These are phyloP conservation scores for Periconia sp. DNA, from an alignment of 2,329 filamentous ascomycete species.

Conservation along the genomic window DNA sequence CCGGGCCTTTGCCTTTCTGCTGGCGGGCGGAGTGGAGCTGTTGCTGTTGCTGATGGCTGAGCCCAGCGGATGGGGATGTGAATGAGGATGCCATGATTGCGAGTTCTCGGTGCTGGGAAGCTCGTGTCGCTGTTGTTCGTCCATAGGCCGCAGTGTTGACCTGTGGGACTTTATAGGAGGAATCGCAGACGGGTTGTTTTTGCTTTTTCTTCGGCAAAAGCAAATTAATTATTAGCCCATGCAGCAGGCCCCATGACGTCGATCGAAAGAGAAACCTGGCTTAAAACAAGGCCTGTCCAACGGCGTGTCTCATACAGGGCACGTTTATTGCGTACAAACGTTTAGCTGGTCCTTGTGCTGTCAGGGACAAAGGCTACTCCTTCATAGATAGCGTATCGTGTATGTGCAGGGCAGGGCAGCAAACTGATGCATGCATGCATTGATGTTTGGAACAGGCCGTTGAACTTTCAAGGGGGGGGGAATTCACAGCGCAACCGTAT, in stretches of 20 bases:
- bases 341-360: too few species aligned
- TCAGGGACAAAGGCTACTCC: too few species aligned
- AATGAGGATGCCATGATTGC: slow-evolving; percentile 32
- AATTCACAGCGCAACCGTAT: too few species aligned
- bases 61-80: slow-evolving; percentile 49
- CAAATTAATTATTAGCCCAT: background rate
- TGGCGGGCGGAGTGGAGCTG: slow-evolving; percentile 28
- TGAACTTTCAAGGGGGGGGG: too few species aligned
- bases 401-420: too few species aligned
- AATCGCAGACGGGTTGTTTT: background rate
- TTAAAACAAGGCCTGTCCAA: background rate
- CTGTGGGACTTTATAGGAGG: background rate
- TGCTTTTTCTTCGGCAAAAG: background rate
- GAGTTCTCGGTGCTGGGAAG: slow-evolving; percentile 42
- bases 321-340: too few species aligned
- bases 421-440: too few species aligned
- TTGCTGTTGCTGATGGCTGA: slow-evolving; percentile 47
- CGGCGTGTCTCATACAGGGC: background rate
- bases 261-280: background rate
- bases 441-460: too few species aligned
- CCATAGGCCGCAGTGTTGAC: background rate
- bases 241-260: background rate
- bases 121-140: background rate
- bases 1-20: slow-evolving; percentile 62
- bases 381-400: too few species aligned